A percentile compares a stretch with the other conserved stretches of the same genome.
phyloP scores from a whole-genome alignment of 2,329 filamentous ascomycete species.

The Neophaeococcomyces mojaviensis region DNA sequence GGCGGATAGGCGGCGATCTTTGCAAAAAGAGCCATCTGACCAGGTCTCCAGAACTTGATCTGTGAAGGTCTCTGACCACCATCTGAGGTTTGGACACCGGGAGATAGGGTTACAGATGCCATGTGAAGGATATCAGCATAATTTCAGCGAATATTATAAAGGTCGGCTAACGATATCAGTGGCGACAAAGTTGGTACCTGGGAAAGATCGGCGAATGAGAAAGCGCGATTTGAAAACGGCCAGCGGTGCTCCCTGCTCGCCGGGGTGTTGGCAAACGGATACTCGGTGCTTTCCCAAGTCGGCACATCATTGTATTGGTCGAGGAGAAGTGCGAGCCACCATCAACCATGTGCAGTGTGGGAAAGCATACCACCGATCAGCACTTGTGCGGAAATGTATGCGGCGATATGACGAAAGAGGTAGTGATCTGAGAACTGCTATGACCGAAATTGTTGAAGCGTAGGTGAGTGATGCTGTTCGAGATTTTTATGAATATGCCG shows the following conservation, averaged over 20 bases:
- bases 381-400: not conserved
- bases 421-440: not conserved
- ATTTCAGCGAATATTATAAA: not conserved
- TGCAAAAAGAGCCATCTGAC: conserved; percentile 45
- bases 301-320: not conserved
- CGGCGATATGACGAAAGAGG: not conserved
- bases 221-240: not conserved
- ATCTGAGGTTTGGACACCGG: not conserved
- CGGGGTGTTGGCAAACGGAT: not conserved
- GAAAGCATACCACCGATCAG: not conserved
- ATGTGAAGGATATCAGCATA: not conserved
- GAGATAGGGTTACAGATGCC: conserved; percentile 1
- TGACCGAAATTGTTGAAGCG: not conserved
- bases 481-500: too few relatives aligned
- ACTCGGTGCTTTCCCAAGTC: not conserved
- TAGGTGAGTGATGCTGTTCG: not conserved
- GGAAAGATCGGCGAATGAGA: not conserved
- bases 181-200: not conserved
- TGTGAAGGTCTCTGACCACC: conserved; percentile 24
- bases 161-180: not conserved
- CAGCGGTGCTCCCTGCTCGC: not conserved
- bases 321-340: not conserved
- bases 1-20: conserved; percentile 60
- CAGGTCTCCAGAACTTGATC: conserved; percentile 29
- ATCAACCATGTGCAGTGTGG: not conserved